Base-by-base conservation (phyloP, 2,329 filamentous ascomycete species). In the Phoma sp. region DNA sequence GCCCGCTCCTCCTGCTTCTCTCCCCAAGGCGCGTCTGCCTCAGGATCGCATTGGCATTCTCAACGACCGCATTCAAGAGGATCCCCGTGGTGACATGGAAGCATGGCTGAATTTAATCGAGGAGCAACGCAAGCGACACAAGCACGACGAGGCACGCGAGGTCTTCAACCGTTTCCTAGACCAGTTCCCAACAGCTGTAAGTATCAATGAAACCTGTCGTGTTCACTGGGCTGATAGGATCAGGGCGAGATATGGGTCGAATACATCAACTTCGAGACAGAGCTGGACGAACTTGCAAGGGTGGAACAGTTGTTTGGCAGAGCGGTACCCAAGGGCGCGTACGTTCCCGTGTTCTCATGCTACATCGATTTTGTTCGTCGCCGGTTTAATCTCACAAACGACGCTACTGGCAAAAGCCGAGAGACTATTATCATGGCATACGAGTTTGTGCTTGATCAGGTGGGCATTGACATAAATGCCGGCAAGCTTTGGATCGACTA, bases 281-380 rank as follows among this genome's bases (percentile, higher is more conserved):
- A 92, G 61, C 82, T 92, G 54, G 92, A 96, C 67, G 91, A 96
- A 61, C 89, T 95, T 57, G 82, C 84, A 53, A 86, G 86, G 41
- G 88, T 96, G 15, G 94, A 97, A 74, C 83, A 87, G 47, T 88
- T 99, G 21, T 96, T 99, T 74, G 87, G 86, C 61, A 85, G 87
- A 64, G 92, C 90, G 29, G 84, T 99, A 35, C 83, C 92, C 64
- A 85, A 85, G 8, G 88, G 95, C 19, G 88, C 91, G 10, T 91
- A 94, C 72, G 89, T 98, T 35, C 85, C 90, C 58, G 84, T 99
- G 19, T 99, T 93, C 92, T 92, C 90, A 6, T 85, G 92, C 29
- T 99, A 99, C 74, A 86, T 99, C 58, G 92, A 97, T 76, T 97
- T 98, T 74, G 91, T 98, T 60, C 91, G 95, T 48, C 89, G 95